Base-by-base conservation (phyloP, 495 filamentous ascomycete genomes). In the Daldinia grandis region DNA sequence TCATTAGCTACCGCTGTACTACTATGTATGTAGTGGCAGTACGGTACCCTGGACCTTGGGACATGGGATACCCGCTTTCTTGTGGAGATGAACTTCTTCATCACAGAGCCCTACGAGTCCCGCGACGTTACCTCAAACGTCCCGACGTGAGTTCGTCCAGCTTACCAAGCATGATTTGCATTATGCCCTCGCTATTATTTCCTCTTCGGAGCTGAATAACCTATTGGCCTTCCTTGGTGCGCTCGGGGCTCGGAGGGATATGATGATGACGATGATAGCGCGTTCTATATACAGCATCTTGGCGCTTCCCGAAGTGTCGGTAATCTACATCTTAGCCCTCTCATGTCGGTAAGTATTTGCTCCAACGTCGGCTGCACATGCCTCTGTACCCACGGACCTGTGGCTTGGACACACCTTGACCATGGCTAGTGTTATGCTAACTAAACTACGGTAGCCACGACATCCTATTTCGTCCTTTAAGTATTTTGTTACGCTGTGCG, bases 1-100 rank as follows among this genome's bases (percentile, higher is more conserved):
- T 61, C 44, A 70, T 58, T 73, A 68, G 70, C 56, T 73, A 68
- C 65, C 70, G 61, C 56, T 35, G 38, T n/a, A n/a, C n/a, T n/a
- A n/a, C n/a, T n/a, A n/a, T n/a, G n/a, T n/a, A n/a, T n/a, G n/a
- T 25, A 53, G 47, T 24, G 63, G 56, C 60, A 10, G 50, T 44
- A 56, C 19, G 50, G 61, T 54, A 68, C 58, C 60, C 62, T 54
- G 50, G 64, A 55, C 59, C 47, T 68, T 17, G 61, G 44, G 55
- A 38, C 65, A 54, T 68, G 42, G 70, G n/a, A 61, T 73, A 61
- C 61, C 70, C 61, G 65, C 70, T 68, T 68, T 58, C 37, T 5
- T 61, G 65, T 65, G 70, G 70, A 66, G 70, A 62, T 65, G n/a
- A 27, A 56, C 5, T 40, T 60, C 59, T 62, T 51, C 21, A 61